phyloP scores from a whole-genome alignment of 805 yeast genomes.

The Wickerhamiella spandovensis region DNA sequence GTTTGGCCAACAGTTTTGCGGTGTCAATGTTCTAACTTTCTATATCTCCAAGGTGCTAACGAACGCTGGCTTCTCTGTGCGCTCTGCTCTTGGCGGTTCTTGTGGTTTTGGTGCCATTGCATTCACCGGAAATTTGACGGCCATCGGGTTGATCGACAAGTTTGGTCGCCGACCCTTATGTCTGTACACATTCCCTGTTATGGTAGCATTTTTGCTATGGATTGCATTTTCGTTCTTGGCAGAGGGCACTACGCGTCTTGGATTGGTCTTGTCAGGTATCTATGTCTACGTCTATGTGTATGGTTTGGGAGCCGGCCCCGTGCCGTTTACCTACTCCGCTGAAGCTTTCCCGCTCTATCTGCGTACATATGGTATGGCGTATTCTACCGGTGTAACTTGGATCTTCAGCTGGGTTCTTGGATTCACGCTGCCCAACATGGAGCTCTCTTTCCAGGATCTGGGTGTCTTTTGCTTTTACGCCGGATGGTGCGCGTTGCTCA shows the following conservation, averaged over 20 bases:
- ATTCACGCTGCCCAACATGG: constrained; percentile 57
- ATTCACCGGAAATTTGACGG: constrained; percentile 71
- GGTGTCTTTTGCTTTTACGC: constrained; percentile 36
- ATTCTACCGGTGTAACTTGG: constrained; percentile 50
- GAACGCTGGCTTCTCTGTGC: constrained; percentile 27
- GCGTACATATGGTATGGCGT: constrained; percentile 20
- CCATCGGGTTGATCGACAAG: constrained; percentile 63
- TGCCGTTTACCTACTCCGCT: constrained; percentile 74
- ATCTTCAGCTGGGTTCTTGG: constrained; percentile 42
- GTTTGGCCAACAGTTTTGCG: constrained; percentile 88
- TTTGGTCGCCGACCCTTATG: constrained; percentile 58
- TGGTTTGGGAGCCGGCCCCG: constrained; percentile 81
- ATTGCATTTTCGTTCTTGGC: constrained; percentile 53
- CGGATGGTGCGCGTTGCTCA: constrained; percentile 2
- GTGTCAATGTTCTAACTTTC: constrained; percentile 78
- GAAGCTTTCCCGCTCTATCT: constrained; percentile 33
- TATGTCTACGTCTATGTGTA: constrained; percentile 61
- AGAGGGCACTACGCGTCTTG: constrained; percentile 38
- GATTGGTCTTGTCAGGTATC: constrained; percentile 56
- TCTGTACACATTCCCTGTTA: constrained; percentile 45
- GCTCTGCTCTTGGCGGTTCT: constrained; percentile 44
- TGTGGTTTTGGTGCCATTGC: constrained; percentile 80
- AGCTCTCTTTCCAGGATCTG: constrained; percentile 50
- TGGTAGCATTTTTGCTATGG: constrained; percentile 40
- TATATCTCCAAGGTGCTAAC: constrained; percentile 67